A percentile compares a stretch with the other conserved stretches of the same genome.
These are phyloP conservation scores for Myriosclerotinia curreyana DNA, from an alignment of 2,329 filamentous ascomycete genomes.

Conservation along the genomic window DNA sequence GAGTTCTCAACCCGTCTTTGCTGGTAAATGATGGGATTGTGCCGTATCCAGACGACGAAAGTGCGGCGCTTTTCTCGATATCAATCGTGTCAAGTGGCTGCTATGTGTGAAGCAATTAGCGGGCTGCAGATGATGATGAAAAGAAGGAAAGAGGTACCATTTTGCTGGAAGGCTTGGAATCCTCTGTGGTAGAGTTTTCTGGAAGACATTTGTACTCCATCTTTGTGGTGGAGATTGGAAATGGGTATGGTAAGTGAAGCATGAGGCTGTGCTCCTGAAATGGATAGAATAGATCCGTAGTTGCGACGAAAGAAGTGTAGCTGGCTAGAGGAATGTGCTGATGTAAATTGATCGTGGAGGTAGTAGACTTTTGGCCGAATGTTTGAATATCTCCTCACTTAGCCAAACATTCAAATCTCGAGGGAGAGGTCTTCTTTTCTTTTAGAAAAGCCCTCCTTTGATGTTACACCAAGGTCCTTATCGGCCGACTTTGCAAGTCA, in stretches of 20 bases:
- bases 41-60: conserved; percentile 7
- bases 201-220: conserved; percentile 19
- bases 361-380: not conserved
- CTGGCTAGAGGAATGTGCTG: not conserved
- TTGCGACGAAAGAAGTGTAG: not conserved
- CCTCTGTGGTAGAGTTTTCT: conserved; percentile 7
- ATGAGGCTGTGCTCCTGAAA: not conserved
- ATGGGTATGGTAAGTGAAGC: conserved; percentile 13
- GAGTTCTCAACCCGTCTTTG: conserved; percentile 2
- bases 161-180: conserved; percentile 5
- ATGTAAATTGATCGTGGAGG: not conserved
- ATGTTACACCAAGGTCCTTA: not conserved
- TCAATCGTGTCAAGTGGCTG: conserved; percentile 15
- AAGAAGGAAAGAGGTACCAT: not conserved
- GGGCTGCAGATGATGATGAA: not conserved
- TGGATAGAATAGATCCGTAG: conserved; percentile 1
- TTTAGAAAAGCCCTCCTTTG: not conserved
- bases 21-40: conserved; percentile 10
- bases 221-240: not conserved
- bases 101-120: not conserved
- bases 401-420: not conserved
- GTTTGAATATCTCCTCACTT: not conserved
- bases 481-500: not conserved
- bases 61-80: conserved; percentile 8
- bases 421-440: conserved; percentile 6